Evolutionary conservation across 768 basidiomycete genomes (phyloP), one percentile per base, ranked within the genome.

Genomic region (Hericium coralloides): DNA sequence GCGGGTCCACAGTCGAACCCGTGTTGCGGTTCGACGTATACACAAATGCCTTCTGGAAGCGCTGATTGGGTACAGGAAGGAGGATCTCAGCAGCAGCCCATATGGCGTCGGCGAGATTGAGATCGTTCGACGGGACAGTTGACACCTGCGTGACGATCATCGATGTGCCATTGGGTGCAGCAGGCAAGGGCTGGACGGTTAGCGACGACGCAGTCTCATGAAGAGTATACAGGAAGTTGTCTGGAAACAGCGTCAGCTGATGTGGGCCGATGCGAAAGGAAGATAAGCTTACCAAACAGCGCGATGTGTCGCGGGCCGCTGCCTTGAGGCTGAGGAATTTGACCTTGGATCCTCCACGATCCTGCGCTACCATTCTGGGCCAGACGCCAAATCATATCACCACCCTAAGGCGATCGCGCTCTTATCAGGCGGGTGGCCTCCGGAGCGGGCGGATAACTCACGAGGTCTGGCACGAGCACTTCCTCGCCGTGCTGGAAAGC

Each of bases 21-120:
- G 72, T 73, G 68, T 87, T 85, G 43, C 86, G 76, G 70, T 88
- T 88, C 4, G 85, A 85, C 18, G 74, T 76, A 69, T 87, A 89
- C 61, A 87, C 78, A 61, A 79, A 82, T 0, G 79, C 74, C 3
- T 61, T 71, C 0, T 76, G 77, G 72, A 82, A 87, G 20, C 64
- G 63, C 2, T 55, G 23, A 1, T 76, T 76, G 1, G 76, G 72
- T 14, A 73, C 59, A 0, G 85, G 80, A 58, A 86, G 79, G 48
- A 87, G 76, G 61, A 88, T 79, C 62, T 87, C 86, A 9, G 73
- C 85, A 0, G 79, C 84, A 10, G 78, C 65, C 64, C 77, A 84
- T 59, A 64, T 55, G 37, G 76, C 62, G 60, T 68, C 57, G 60
- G 74, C 49, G 25, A 75, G 71, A 68, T 68, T 64, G 25, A 75